phyloP scores from a whole-genome alignment of 2,329 filamentous ascomycete genomes.

The Fusarium burgessii region DNA sequence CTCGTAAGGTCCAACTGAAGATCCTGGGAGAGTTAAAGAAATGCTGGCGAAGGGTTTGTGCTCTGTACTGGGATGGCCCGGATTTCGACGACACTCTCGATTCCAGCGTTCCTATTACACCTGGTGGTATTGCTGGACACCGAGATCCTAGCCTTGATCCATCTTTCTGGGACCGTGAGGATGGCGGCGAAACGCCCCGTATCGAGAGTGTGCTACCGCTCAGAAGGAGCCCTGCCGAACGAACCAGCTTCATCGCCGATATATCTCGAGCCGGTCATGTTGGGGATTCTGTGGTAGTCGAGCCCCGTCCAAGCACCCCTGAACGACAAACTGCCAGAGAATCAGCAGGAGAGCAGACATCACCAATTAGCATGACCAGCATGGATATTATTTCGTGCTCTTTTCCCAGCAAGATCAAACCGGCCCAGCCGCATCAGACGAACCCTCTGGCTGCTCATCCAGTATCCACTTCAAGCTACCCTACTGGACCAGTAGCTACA shows the following conservation, averaged over 20 bases:
- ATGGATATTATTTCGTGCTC: conserved; percentile 73
- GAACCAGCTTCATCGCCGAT: conserved; percentile 60
- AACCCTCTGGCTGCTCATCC: conserved; percentile 67
- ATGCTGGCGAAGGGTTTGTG: conserved; percentile 93
- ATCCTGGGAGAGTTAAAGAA: conserved; percentile 95
- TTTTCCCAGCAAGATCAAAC: conserved; percentile 66
- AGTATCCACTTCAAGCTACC: conserved; percentile 62
- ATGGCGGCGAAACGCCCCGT: conserved; percentile 58
- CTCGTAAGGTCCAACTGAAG: conserved; percentile 74
- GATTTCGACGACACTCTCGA: conserved; percentile 73
- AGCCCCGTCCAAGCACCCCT: conserved; percentile 61
- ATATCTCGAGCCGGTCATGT: conserved; percentile 61
- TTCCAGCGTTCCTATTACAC: conserved; percentile 75
- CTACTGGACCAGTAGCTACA: conserved; percentile 64
- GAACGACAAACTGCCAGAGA: conserved; percentile 51
- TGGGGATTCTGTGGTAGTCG: conserved; percentile 59
- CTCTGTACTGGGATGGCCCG: conserved; percentile 85
- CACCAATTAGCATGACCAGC: conserved; percentile 69
- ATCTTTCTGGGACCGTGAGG: conserved; percentile 63
- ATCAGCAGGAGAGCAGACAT: conserved; percentile 48
- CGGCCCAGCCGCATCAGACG: conserved; percentile 54
- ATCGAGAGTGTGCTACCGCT: conserved; percentile 56
- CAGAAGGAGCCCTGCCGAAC: conserved; percentile 39
- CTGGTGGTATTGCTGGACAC: conserved; percentile 78
- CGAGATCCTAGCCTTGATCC: conserved; percentile 68